A percentile compares a stretch with the other conserved stretches of the same genome.
Evolutionary conservation across 2,329 filamentous ascomycete species (phyloP).

Genomic region (Biscogniauxia sp.): DNA sequence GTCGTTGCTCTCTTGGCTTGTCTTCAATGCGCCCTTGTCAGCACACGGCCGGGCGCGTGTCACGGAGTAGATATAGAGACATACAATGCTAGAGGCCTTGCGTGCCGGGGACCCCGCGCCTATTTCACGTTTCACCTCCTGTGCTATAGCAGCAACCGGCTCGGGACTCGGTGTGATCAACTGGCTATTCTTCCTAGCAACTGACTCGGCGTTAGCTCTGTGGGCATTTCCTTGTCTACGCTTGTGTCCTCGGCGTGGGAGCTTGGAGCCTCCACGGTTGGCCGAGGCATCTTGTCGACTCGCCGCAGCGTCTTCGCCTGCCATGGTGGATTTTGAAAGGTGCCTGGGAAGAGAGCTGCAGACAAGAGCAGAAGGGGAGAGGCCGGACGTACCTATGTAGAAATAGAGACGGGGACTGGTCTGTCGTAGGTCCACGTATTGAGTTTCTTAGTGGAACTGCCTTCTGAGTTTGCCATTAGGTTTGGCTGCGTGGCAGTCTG

Average conservation of each 20-base stretch:
- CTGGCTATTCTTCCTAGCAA: constrained; percentile 15
- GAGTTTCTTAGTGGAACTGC: constrained; percentile 15
- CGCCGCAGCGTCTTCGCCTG: constrained; percentile 7
- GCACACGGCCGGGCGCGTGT: neutral
- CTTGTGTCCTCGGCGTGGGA: constrained; percentile 15
- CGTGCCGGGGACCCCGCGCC: constrained; percentile 10
- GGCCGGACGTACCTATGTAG: constrained; percentile 23
- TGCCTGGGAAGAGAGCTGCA: neutral
- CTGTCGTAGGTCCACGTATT: constrained; percentile 9
- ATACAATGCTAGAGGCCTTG: constrained; percentile 19
- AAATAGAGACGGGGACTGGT: constrained; percentile 12
- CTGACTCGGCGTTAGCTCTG: constrained; percentile 17
- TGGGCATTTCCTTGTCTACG: constrained; percentile 9
- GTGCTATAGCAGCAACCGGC: constrained; percentile 4
- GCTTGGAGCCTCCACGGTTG: constrained; percentile 14
- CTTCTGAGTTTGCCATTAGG: constrained; percentile 5
- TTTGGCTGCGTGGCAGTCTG: neutral
- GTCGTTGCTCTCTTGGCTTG: constrained; percentile 24
- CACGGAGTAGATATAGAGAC: neutral
- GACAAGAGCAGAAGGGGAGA: neutral
- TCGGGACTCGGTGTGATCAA: constrained; percentile 8
- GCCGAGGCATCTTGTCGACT: constrained; percentile 3
- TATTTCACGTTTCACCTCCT: constrained; percentile 7
- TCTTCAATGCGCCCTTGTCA: constrained; percentile 8
- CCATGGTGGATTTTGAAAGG: constrained; percentile 14